Evolutionary conservation across 2,329 filamentous ascomycete species (phyloP).

Genomic region (Conoideocrella luteorostrata): DNA sequence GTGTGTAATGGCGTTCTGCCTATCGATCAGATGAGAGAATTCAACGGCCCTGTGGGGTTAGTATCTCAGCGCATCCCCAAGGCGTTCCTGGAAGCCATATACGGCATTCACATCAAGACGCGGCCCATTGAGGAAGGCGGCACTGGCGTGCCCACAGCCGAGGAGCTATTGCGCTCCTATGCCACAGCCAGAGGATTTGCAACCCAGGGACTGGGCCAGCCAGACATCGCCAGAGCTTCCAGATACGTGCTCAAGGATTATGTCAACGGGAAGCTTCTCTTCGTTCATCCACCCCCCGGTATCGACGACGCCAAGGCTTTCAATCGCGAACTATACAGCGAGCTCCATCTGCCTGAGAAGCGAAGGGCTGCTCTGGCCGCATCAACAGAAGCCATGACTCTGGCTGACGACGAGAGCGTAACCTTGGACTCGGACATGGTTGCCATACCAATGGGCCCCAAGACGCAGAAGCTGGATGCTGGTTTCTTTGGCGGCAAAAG

Average conservation of each 20-base stretch:
- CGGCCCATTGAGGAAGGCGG: constrained; percentile 86
- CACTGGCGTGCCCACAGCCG: constrained; percentile 75
- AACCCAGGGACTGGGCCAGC: constrained; percentile 81
- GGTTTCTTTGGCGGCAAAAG: constrained; percentile 74
- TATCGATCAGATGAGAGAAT: constrained; percentile 93
- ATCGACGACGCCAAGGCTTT: constrained; percentile 69
- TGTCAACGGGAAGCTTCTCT: constrained; percentile 90
- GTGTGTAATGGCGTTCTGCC: constrained; percentile 93
- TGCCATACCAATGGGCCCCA: constrained; percentile 55
- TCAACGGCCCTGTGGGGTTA: constrained; percentile 76
- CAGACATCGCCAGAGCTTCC: constrained; percentile 87
- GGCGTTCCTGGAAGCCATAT: constrained; percentile 82
- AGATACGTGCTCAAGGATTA: constrained; percentile 93
- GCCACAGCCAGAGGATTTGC: constrained; percentile 85
- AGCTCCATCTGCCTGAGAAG: constrained; percentile 73
- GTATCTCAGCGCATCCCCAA: constrained; percentile 83
- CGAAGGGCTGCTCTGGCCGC: constrained; percentile 59
- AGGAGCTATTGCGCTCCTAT: constrained; percentile 80
- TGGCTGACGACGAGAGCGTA: constrained; percentile 25
- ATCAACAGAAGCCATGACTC: constrained; percentile 39
- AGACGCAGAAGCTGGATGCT: constrained; percentile 74
- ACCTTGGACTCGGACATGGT: constrained; percentile 41
- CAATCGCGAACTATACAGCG: constrained; percentile 84
- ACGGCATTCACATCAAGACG: constrained; percentile 82
- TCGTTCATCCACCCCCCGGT: constrained; percentile 77